Percentiles rank a stretch among this genome's conserved stretches.
Conservation (phyloP, 805 yeast genomes). For the Nakazawaea sp. region DNA sequence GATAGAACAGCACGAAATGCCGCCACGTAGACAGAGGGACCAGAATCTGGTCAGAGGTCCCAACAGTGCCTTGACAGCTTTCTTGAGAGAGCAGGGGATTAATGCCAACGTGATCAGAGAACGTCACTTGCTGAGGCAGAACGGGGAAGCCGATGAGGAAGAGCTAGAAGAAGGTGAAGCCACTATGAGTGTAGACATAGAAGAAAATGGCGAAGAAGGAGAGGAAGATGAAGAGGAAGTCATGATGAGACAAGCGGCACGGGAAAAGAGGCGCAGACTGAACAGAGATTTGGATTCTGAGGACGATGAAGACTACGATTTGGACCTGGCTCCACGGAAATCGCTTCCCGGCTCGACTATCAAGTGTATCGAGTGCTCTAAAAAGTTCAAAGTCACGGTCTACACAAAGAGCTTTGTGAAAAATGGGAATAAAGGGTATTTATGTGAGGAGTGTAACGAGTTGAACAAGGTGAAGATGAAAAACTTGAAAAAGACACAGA, state of each 20-base stretch:
- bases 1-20: background rate
- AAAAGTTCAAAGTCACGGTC: conserved; percentile 54
- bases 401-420: conserved; percentile 45
- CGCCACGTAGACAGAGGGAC: background rate
- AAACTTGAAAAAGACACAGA: conserved; percentile 42
- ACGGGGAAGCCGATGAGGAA: conserved; percentile 14
- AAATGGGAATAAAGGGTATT: conserved; percentile 48
- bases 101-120: conserved; percentile 69
- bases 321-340: conserved; percentile 16
- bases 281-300: conserved; percentile 25
- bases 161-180: conserved; percentile 15
- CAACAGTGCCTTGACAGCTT: conserved; percentile 86
- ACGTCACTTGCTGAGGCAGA: conserved; percentile 26
- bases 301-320: conserved; percentile 23
- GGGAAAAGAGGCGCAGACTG: conserved; percentile 30
- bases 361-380: conserved; percentile 56
- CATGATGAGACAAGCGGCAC: conserved; percentile 26
- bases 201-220: conserved; percentile 15
- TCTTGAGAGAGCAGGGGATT: conserved; percentile 83
- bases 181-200: conserved; percentile 6
- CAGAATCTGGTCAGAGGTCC: conserved; percentile 39
- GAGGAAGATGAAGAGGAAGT: conserved; percentile 15
- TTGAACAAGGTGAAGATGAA: conserved; percentile 34
- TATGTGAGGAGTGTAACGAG: conserved; percentile 58
- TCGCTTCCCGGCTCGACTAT: conserved; percentile 43